Base-by-base conservation (phyloP, 305 asterid genomes). In the Fraxinus paxiana region DNA sequence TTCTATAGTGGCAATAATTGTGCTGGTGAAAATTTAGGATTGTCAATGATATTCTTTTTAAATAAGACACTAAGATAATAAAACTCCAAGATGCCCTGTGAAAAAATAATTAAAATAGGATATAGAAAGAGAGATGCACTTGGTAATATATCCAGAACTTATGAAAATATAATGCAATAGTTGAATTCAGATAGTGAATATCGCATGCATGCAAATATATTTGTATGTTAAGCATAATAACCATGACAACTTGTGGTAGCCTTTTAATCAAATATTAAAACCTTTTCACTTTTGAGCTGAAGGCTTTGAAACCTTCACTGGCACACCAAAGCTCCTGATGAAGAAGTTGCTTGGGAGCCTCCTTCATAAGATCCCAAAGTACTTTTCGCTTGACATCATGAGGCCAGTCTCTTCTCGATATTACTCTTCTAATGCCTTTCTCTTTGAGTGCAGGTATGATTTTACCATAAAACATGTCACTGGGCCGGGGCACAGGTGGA, bases 361-460 rank as follows among this genome's bases (percentile, higher is more conserved):
- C 99, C 51, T 90, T 90, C 97, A 96, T 93, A 81, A 96, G 97
- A 87, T 96, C 98, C 80, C 90, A 81, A 84, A 93, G 98, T 80
- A 96, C 99, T 88, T 96, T 93, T 48, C 92, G 88, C 89, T 96
- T 96, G 85, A 96, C 99, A 83, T 91, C 99, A 86, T 92, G 98
- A 79, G 99, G 99, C 99, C 99, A 96, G 83, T 96, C 99, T 88
- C 97, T 93, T 90, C 99, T 90, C 79, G 99, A 96, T 85, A 96
- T 96, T 48, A 96, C 98, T 87, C 96, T 90, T 87, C 97, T 88
- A 80, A 96, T 94, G 87, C 99, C 99, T 87, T 94, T 96, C 92
- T 96, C 99, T 80, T 96, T 96, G 83, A 96, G 98, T 74, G 99
- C 99, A 18, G 98, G 99, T 80, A 94, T 94, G 83, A 96, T 96